Conservation (phyloP, 1,139 yeast genomes). For the Diutina neorugosa region DNA sequence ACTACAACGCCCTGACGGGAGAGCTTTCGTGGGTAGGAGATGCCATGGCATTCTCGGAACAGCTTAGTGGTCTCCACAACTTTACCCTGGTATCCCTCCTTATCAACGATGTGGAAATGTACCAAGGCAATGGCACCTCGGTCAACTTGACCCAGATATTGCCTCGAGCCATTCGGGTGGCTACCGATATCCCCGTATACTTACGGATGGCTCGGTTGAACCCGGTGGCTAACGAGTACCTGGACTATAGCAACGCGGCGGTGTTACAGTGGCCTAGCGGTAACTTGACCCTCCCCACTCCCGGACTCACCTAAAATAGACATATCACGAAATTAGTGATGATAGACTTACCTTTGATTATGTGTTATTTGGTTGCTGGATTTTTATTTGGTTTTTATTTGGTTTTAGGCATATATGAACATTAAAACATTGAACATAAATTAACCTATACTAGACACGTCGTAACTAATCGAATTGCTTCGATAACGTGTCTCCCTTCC, state of each 20-base stretch:
- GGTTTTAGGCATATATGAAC: too few species aligned
- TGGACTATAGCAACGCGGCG: slow-evolving; percentile 53
- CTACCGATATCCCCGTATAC: slow-evolving; percentile 28
- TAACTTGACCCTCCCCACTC: not conserved
- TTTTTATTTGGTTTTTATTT: too few species aligned
- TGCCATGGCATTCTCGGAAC: slow-evolving; percentile 4
- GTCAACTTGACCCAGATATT: slow-evolving; percentile 31
- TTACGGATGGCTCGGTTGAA: slow-evolving; percentile 44
- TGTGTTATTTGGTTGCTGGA: too few species aligned
- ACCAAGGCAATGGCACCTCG: slow-evolving; percentile 37
- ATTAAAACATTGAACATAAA: too few species aligned
- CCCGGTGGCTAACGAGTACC: slow-evolving; percentile 21
- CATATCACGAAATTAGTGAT: not conserved
- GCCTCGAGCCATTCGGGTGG: slow-evolving; percentile 10
- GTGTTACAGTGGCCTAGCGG: slow-evolving; percentile 38
- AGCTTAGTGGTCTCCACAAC: slow-evolving; percentile 3
- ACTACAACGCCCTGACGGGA: slow-evolving; percentile 21
- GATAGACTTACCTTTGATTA: not conserved
- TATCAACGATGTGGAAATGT: slow-evolving; percentile 71
- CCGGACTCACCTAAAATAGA: not conserved
- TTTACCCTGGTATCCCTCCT: slow-evolving; percentile 47
- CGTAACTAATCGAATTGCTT: not conserved
- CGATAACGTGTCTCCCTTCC: slow-evolving; percentile 11
- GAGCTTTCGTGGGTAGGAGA: slow-evolving; percentile 21
- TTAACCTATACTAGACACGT: not conserved